A percentile compares a stretch with the other conserved stretches of the same genome.
These are phyloP conservation scores for Wickerhamomyces strasburgensis DNA, from an alignment of 805 yeast genomes.

Conservation along the genomic window DNA sequence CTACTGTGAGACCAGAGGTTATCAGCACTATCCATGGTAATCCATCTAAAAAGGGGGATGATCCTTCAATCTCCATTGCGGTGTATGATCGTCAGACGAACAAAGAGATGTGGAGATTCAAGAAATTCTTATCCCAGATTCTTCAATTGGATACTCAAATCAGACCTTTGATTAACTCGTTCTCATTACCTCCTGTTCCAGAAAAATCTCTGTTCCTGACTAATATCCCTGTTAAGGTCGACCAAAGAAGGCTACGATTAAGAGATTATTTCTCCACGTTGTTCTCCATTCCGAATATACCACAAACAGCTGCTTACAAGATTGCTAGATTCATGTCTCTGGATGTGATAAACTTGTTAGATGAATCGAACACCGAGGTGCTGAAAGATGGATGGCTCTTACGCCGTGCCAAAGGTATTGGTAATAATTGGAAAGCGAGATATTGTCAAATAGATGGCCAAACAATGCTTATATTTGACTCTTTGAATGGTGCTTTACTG, in stretches of 20 bases:
- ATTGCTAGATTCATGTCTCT: conserved; percentile 64
- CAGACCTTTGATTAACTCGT: conserved; percentile 44
- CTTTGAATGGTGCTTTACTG: conserved; percentile 46
- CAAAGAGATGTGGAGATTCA: conserved; percentile 71
- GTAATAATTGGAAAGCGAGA: conserved; percentile 61
- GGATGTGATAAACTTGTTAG: conserved; percentile 58
- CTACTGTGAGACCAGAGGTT: conserved; percentile 43
- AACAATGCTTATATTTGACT: conserved; percentile 50
- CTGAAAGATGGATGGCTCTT: conserved; percentile 61
- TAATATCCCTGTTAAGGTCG: conserved; percentile 62
- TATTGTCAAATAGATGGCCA: conserved; percentile 66
- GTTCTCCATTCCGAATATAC: conserved; percentile 52
- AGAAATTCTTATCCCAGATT: conserved; percentile 60
- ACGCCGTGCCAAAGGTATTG: conserved; percentile 60
- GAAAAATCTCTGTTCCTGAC: conserved; percentile 54
- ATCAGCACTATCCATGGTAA: conserved; percentile 42
- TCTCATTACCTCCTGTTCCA: conserved; percentile 55
- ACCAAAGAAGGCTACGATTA: conserved; percentile 48
- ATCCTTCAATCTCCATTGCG: conserved; percentile 56
- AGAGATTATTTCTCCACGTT: conserved; percentile 57
- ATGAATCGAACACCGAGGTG: conserved; percentile 45
- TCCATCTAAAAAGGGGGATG: conserved; percentile 44
- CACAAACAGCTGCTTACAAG: conserved; percentile 43
- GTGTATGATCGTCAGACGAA: conserved; percentile 56
- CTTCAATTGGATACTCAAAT: conserved; percentile 54